Evolutionary conservation across 202 grass and related monocot species (phyloP).

Genomic region (Cymbopogon flexuosus): DNA sequence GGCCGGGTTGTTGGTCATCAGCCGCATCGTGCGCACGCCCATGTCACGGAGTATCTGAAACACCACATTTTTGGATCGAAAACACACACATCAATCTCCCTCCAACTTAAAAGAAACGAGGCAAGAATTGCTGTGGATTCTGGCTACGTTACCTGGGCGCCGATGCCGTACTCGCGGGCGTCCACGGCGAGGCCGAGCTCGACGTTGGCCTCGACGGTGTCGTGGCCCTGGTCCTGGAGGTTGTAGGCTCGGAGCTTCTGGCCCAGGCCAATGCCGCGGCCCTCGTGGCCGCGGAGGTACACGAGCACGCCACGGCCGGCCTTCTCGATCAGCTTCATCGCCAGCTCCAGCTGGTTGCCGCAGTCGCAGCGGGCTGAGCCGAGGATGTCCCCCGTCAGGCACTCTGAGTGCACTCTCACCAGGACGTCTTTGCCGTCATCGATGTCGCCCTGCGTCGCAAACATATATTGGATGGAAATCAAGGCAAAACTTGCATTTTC

Average conservation of each 20-base stretch:
- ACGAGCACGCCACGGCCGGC: constrained; percentile 77
- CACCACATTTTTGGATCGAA: not conserved
- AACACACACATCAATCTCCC: not conserved
- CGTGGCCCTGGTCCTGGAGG: constrained; percentile 80
- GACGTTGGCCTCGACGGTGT: constrained; percentile 89
- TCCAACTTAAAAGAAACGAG: not conserved
- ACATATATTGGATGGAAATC: not conserved
- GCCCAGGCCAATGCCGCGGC: constrained; percentile 83
- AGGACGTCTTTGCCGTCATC: constrained; percentile 62
- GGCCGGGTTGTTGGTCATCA: constrained; percentile 95
- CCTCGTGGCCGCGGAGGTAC: constrained; percentile 90
- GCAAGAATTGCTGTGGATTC: not conserved
- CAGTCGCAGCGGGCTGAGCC: constrained; percentile 85
- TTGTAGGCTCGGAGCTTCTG: constrained; percentile 86
- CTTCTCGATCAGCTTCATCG: constrained; percentile 75
- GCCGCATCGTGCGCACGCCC: constrained; percentile 77
- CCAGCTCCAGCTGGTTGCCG: constrained; percentile 76
- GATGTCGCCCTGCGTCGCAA: constrained; percentile 53
- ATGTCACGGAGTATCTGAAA: constrained; percentile 75
- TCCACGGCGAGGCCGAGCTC: constrained; percentile 86
- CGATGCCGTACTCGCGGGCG: constrained; percentile 89
- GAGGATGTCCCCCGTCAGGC: constrained; percentile 85
- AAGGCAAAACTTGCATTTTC: not conserved
- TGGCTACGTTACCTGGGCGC: constrained; percentile 52
- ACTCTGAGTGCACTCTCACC: constrained; percentile 91